Evolutionary conservation across 2,329 filamentous ascomycete species (phyloP), one percentile per base, ranked within the genome.

Genomic region (Penicillium sp.): DNA sequence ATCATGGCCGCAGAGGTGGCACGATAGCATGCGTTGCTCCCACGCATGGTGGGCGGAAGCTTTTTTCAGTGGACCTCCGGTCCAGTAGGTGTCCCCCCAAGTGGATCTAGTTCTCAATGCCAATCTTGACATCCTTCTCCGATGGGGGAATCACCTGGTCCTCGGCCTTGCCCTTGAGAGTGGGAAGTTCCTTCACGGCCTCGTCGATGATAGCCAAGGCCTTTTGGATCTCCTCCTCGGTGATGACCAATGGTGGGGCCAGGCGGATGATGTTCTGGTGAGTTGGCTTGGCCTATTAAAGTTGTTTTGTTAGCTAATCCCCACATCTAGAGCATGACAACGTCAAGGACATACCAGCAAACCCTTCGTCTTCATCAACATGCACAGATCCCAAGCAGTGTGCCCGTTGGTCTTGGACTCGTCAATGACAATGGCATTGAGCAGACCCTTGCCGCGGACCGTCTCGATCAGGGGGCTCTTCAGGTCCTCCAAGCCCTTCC

Each of bases 201-300:
- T 93, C 88, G 63, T 87, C 84, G 73, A 99, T 96, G 71, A 95
- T 94, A 54, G 76, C 76, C 56, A 98, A 76, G 1, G 94, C 90
- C 72, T 87, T 85, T 67, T 87, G 84, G 66, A 99, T 89, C 79
- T 99, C 87, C 61, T 89, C 85, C 72, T 98, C 92, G 28, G 89
- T 92, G 71, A 99, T 98, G 66, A 99, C 92, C 56, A 99, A 83
- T 20, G 95, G 95, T 49, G 95, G 95, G n/a, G 95, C 95, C 63
- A 99, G 89, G 59, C 95, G 90, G 75, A 99, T 99, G 76, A 99
- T 98, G 79, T 98, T 97, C 73, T 96, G 89, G 78, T 99, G 95
- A 6, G 95, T 99, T 34, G 95, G 95, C 85, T 99, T 99, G 71
- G 95, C 95, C 92, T 96, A 75, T n/a, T 3, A 41, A 35, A 38